Conservation (phyloP, 176 grass and related monocot genomes). For the Panicum miliaceum region DNA sequence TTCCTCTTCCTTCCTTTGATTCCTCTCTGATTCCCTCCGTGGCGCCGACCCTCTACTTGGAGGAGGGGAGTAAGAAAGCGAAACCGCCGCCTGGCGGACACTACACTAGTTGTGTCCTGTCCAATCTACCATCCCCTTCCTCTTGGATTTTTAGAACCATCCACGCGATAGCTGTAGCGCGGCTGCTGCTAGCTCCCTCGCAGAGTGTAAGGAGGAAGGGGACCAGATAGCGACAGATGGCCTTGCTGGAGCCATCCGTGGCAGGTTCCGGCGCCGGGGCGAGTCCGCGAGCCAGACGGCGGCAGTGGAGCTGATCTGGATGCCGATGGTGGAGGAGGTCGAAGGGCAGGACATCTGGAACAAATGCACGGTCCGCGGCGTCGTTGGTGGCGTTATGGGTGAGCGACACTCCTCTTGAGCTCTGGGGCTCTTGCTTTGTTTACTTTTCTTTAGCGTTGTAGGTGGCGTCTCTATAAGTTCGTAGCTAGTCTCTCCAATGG, state of each 20-base stretch:
- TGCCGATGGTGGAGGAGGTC: constrained; percentile 79
- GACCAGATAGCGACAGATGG: constrained; percentile 34
- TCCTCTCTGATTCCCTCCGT: not conserved
- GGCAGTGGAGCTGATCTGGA: constrained; percentile 58
- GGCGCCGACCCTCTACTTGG: constrained; percentile 45
- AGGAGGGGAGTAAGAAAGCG: constrained; percentile 36
- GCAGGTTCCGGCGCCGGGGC: constrained; percentile 29
- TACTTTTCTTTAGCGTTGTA: too few relatives aligned
- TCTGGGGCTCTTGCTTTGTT: not conserved
- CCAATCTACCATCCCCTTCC: not conserved
- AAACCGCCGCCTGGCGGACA: constrained; percentile 3
- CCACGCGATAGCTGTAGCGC: not conserved
- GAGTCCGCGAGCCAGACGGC: constrained; percentile 45
- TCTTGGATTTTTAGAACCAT: constrained; percentile 1
- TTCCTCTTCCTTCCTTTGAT: too few relatives aligned
- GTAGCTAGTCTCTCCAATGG: too few relatives aligned
- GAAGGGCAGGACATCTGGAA: constrained; percentile 82
- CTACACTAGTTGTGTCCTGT: constrained; percentile 10
- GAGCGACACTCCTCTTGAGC: not conserved
- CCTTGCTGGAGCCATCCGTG: constrained; percentile 42
- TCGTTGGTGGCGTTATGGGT: constrained; percentile 88
- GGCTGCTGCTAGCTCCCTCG: constrained; percentile 4
- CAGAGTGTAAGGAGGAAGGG: not conserved
- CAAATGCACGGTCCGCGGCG: constrained; percentile 84
- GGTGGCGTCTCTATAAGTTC: too few relatives aligned